Evolutionary conservation across 2,329 filamentous ascomycete genomes (phyloP).

Genomic region (Cyclaneusma minus): DNA sequence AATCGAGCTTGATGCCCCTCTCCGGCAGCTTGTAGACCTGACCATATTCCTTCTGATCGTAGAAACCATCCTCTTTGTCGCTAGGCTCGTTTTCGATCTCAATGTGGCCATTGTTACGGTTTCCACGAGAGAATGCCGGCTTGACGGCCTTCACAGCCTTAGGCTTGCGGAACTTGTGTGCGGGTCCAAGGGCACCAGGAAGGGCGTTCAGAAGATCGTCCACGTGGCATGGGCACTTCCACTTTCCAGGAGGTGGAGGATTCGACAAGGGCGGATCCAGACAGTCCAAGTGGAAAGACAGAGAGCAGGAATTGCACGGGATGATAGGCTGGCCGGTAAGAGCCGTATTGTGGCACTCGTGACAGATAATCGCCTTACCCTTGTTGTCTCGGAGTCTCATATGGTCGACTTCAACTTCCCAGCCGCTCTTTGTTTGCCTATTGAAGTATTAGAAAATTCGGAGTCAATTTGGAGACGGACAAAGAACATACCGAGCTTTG

Average conservation of each 20-base stretch:
- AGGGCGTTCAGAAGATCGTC: constrained; percentile 55
- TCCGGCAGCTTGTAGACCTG: constrained; percentile 48
- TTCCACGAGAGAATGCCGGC: constrained; percentile 43
- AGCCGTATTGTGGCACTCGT: constrained; percentile 54
- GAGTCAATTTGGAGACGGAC: constrained; percentile 4
- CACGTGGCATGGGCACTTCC: constrained; percentile 79
- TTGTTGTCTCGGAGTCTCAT: constrained; percentile 56
- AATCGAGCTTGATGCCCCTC: constrained; percentile 52
- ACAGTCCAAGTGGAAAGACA: constrained; percentile 88
- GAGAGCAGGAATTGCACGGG: constrained; percentile 67
- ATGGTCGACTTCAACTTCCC: constrained; percentile 50
- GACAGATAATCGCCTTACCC: constrained; percentile 63
- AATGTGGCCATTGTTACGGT: constrained; percentile 55
- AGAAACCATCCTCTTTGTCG: constrained; percentile 37
- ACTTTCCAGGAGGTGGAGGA: constrained; percentile 58
- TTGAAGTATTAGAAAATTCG: constrained; percentile 2
- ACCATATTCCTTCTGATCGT: constrained; percentile 44
- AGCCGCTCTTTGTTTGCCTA: constrained; percentile 33
- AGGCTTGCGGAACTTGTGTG: constrained; percentile 45
- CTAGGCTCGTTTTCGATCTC: constrained; percentile 49
- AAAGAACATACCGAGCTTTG: constrained; percentile 39
- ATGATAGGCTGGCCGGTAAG: constrained; percentile 52
- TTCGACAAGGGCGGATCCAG: constrained; percentile 69
- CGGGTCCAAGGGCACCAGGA: constrained; percentile 38
- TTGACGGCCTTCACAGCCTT: constrained; percentile 36